Evolutionary conservation across 805 yeast genomes (phyloP).

Genomic region (Wickerhamiella occidentalis): DNA sequence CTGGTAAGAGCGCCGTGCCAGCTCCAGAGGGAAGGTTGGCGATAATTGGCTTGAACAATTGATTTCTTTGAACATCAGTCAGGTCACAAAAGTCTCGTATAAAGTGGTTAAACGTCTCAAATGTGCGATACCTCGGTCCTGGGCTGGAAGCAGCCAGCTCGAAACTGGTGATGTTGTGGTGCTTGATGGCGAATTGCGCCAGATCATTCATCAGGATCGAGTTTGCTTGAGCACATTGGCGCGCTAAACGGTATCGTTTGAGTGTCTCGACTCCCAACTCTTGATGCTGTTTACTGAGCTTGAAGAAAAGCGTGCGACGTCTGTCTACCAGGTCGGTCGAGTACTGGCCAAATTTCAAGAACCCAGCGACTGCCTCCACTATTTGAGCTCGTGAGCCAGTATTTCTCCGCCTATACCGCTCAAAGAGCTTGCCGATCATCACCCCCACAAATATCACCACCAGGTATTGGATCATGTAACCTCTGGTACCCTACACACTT

Average conservation of each 20-base stretch:
- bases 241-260: constrained; percentile 40
- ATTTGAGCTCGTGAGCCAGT: neutral
- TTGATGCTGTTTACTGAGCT: constrained; percentile 45
- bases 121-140: constrained; percentile 13
- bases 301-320: constrained; percentile 21
- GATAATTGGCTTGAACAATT: constrained; percentile 42
- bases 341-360: neutral
- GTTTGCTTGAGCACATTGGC: constrained; percentile 38
- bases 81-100: constrained; percentile 62
- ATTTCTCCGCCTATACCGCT: neutral
- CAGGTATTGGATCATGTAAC: constrained; percentile 9
- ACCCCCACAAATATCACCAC: constrained; percentile 7
- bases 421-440: constrained; percentile 4
- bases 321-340: constrained; percentile 15
- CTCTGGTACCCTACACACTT: neutral
- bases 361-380: constrained; percentile 7
- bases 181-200: constrained; percentile 30
- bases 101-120: constrained; percentile 54
- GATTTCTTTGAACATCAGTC: constrained; percentile 41
- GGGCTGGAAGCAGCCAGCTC: constrained; percentile 37
- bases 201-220: constrained; percentile 36
- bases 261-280: constrained; percentile 41
- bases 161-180: constrained; percentile 30
- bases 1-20: constrained; percentile 56
- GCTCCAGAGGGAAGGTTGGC: constrained; percentile 26